A percentile compares a stretch with the other conserved stretches of the same genome.
Conservation (phyloP, 768 basidiomycete genomes). For the Suillus subluteus region DNA sequence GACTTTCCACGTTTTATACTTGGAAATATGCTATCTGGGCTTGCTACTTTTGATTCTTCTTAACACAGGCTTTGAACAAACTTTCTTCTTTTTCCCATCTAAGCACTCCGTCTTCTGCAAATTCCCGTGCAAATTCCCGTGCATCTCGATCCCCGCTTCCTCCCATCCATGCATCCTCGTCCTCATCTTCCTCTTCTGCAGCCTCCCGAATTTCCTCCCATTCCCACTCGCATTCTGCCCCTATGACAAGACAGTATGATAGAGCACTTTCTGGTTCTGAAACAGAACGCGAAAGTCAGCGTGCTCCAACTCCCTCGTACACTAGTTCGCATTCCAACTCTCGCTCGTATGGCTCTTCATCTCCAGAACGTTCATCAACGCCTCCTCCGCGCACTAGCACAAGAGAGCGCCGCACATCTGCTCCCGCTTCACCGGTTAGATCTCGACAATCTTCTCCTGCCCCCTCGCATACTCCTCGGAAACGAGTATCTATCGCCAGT, state of each 20-base stretch:
- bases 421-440: constrained; percentile 50
- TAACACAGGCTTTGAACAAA: constrained; percentile 65
- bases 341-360: constrained; percentile 39
- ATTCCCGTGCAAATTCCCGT: constrained; percentile 32
- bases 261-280: constrained; percentile 72
- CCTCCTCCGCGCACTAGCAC: constrained; percentile 34
- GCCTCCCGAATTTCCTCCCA: constrained; percentile 41
- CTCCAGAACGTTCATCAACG: constrained; percentile 41
- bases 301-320: constrained; percentile 35
- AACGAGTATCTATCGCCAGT: constrained; percentile 43
- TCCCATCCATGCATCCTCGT: constrained; percentile 36
- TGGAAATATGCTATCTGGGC: constrained; percentile 25
- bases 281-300: constrained; percentile 71
- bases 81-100: constrained; percentile 61
- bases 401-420: constrained; percentile 51
- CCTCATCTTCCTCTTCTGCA: constrained; percentile 40
- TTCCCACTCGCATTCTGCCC: constrained; percentile 33
- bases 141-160: constrained; percentile 42
- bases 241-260: constrained; percentile 33
- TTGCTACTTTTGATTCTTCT: constrained; percentile 7
- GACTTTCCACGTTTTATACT: constrained; percentile 6
- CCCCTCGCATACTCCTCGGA: constrained; percentile 45
- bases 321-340: constrained; percentile 33
- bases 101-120: constrained; percentile 51
- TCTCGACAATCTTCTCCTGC: constrained; percentile 42